A percentile compares a stretch with the other conserved stretches of the same genome.
These are phyloP conservation scores for Aspergillus cristatus DNA, from an alignment of 495 filamentous ascomycete species.

Conservation along the genomic window DNA sequence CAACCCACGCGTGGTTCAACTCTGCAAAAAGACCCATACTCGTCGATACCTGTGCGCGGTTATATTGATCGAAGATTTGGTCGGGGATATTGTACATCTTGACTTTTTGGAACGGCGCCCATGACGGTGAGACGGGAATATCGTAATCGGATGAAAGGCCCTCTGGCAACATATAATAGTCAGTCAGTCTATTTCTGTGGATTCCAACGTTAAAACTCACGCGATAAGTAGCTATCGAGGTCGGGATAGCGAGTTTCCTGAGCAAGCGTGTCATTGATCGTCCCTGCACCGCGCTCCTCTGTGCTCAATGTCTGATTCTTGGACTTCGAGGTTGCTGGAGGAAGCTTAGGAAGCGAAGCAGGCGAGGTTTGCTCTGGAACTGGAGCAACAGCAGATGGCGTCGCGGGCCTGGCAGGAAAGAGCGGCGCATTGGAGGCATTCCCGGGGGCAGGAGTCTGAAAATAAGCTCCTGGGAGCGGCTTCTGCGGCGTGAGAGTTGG, in stretches of 20 bases:
- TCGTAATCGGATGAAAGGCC: slow-evolving; percentile 90
- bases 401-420: slow-evolving; percentile 14
- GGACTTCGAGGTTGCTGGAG: slow-evolving; percentile 25
- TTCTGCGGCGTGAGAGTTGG: slow-evolving; percentile 48
- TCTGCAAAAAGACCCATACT: slow-evolving; percentile 89
- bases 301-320: slow-evolving; percentile 45
- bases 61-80: slow-evolving; percentile 79
- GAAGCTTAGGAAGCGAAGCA: slow-evolving; percentile 27
- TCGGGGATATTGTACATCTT: slow-evolving; percentile 82
- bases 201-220: slow-evolving; percentile 45
- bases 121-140: slow-evolving; percentile 52
- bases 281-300: slow-evolving; percentile 68
- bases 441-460: slow-evolving; percentile 57
- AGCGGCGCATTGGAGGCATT: slow-evolving; percentile 20
- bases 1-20: slow-evolving; percentile 88
- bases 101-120: slow-evolving; percentile 81
- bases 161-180: slow-evolving; percentile 39
- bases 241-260: slow-evolving; percentile 78
- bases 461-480: slow-evolving; percentile 61
- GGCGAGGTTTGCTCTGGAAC: slow-evolving; percentile 10
- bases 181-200: slow-evolving; percentile 3
- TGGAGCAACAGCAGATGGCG: slow-evolving; percentile 14
- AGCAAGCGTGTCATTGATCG: slow-evolving; percentile 69
- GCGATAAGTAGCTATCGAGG: slow-evolving; percentile 79
- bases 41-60: slow-evolving; percentile 71